Percentiles rank a stretch among this genome's conserved stretches.
Evolutionary conservation across 2,329 filamentous ascomycete genomes (phyloP).

Genomic region (Xenoacremonium recifei): DNA sequence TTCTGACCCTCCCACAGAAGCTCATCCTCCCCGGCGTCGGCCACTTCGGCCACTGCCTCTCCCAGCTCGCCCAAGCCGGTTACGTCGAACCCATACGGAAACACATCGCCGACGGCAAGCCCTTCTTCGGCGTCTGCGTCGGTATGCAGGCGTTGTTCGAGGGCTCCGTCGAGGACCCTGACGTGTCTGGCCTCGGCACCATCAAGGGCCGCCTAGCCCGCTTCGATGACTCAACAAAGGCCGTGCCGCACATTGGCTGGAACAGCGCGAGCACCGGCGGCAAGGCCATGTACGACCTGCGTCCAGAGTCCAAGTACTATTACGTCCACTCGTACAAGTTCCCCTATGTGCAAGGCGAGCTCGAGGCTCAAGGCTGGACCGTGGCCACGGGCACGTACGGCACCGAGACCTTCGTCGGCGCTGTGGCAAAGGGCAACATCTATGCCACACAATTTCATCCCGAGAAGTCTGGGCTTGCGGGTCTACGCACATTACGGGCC

Average conservation of each 20-base stretch:
- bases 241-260: constrained; percentile 99
- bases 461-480: constrained; percentile 92
- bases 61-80: constrained; percentile 76
- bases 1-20: constrained; percentile 55
- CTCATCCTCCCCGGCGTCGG: constrained; percentile 95
- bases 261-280: constrained; percentile 75
- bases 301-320: constrained; percentile 89
- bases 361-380: constrained; percentile 83
- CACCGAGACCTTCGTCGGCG: constrained; percentile 85
- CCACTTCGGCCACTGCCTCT: constrained; percentile 94
- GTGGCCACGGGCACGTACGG: constrained; percentile 92
- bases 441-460: constrained; percentile 96
- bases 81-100: constrained; percentile 79
- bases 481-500: constrained; percentile 77
- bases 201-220: constrained; percentile 70
- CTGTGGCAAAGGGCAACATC: constrained; percentile 80
- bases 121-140: constrained; percentile 97
- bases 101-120: constrained; percentile 88
- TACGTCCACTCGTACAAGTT: constrained; percentile 96
- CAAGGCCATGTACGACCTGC: constrained; percentile 69
- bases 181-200: constrained; percentile 71
- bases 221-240: constrained; percentile 76
- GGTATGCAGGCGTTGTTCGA: constrained; percentile 88
- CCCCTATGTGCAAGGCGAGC: constrained; percentile 68
- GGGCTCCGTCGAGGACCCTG: constrained; percentile 75